A percentile compares a stretch with the other conserved stretches of the same genome.
phyloP scores from a whole-genome alignment of 2,329 filamentous ascomycete species.

The Colletotrichum cuscutae region DNA sequence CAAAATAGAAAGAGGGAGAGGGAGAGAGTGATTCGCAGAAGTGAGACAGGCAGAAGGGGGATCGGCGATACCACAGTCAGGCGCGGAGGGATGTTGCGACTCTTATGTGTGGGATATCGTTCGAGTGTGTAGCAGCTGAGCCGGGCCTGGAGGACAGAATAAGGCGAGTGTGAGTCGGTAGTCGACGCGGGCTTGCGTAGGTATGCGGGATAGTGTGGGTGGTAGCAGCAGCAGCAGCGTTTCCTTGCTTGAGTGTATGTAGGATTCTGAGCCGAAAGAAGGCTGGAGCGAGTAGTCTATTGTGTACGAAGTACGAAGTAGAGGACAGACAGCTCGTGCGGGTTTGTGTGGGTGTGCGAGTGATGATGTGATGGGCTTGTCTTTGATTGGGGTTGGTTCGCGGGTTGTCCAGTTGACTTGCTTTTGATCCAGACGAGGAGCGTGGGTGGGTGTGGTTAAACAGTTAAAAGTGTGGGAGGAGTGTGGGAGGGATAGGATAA shows the following conservation, averaged over 20 bases:
- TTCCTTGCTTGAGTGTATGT: constrained; percentile 17
- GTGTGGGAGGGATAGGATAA: constrained; percentile 19
- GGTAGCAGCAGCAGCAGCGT: constrained; percentile 26
- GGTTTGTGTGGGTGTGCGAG: constrained; percentile 19
- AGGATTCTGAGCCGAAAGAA: constrained; percentile 20
- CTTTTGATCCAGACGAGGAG: constrained; percentile 21
- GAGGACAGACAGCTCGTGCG: constrained; percentile 12
- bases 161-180: constrained; percentile 28
- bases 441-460: constrained; percentile 1
- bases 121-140: constrained; percentile 21
- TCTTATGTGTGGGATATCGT: constrained; percentile 30
- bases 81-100: constrained; percentile 29
- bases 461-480: constrained; percentile 8
- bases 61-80: constrained; percentile 15
- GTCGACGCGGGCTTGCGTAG: constrained; percentile 20
- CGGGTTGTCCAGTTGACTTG: constrained; percentile 28
- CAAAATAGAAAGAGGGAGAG: constrained; percentile 6
- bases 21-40: background rate
- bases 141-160: constrained; percentile 5
- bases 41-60: constrained; percentile 32
- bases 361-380: constrained; percentile 36
- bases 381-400: constrained; percentile 20
- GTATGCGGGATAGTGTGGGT: constrained; percentile 15
- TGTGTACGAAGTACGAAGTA: background rate
- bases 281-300: constrained; percentile 14